A percentile compares a stretch with the other conserved stretches of the same genome.
Conservation (phyloP, 1,284 basidiomycete genomes). For the Farysia itapuensis region DNA sequence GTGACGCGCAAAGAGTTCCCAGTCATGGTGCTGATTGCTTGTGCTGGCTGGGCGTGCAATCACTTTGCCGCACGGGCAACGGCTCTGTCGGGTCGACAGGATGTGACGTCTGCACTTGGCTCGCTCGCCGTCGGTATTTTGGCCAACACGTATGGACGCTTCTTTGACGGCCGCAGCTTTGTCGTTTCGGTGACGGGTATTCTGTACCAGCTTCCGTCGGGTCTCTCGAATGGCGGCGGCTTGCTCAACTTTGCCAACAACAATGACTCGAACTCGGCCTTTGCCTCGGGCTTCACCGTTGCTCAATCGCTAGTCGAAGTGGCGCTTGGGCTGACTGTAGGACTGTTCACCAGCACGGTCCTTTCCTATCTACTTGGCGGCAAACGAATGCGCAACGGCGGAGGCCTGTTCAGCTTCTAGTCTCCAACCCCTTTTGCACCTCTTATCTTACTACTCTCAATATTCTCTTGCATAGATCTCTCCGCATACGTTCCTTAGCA, state of each 20-base stretch:
- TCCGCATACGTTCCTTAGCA: too few relatives aligned
- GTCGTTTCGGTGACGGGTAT: slow-evolving; percentile 70
- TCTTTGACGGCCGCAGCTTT: slow-evolving; percentile 76
- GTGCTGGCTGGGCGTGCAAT: slow-evolving; percentile 69
- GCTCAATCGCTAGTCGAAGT: slow-evolving; percentile 51
- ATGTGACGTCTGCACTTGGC: slow-evolving; percentile 63
- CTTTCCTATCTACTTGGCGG: slow-evolving; percentile 51
- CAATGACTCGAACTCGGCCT: slow-evolving; percentile 12
- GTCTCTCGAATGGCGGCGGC: slow-evolving; percentile 79
- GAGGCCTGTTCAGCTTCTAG: slow-evolving; percentile 54
- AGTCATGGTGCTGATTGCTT: slow-evolving; percentile 71
- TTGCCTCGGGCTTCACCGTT: slow-evolving; percentile 31
- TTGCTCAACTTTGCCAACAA: slow-evolving; percentile 70
- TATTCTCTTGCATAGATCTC: too few relatives aligned
- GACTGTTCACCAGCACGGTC: slow-evolving; percentile 54
- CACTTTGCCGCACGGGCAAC: slow-evolving; percentile 32
- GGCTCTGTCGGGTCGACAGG: slow-evolving; percentile 28
- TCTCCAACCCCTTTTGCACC: slow-evolving; percentile 1
- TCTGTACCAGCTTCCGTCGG: slow-evolving; percentile 82
- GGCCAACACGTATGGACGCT: slow-evolving; percentile 78
- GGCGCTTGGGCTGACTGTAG: slow-evolving; percentile 55
- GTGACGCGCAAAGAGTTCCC: slow-evolving; percentile 71
- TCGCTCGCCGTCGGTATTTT: slow-evolving; percentile 80
- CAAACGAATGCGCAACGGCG: slow-evolving; percentile 42
- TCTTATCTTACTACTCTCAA: too few relatives aligned